Base-by-base conservation (phyloP, 2,329 filamentous ascomycete genomes). In the Aspergillus pseudotamarii region DNA sequence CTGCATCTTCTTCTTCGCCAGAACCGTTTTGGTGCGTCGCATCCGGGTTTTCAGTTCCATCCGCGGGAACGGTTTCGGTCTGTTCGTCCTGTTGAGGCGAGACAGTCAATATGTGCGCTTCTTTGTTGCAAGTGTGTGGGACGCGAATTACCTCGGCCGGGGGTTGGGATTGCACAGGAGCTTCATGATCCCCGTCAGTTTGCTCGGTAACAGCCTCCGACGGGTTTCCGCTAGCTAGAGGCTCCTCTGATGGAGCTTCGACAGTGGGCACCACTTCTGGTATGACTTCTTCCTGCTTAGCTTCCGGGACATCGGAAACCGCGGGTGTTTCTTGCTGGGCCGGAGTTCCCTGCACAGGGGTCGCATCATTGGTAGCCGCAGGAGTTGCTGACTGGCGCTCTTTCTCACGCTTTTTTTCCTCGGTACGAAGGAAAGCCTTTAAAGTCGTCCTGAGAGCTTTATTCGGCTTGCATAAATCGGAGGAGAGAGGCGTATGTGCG, bases 361-460 rank as follows among this genome's bases (percentile, higher is more conserved):
- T 67, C 53, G 69, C 64, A 43, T 69, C 61, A 43, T 69, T 68
- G 28, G 75, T 67, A 21, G 70, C 69, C 16, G 68, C 69, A 12
- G 80, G 76, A 26, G 79, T 75, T 4, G 72, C 67, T 1, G 75
- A 71, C 38, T 74, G 71, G 58, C 86, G 84, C 50, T 83, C 83
- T 57, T 88, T 86, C 71, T 94, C 91, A 66, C 91, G 87, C 79
- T 96, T 96, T 84, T 96, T 96, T 78, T 96, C 91, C 69, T 93
- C 91, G 0, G 91, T 96, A 72, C 94, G 91, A 56, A 99, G 80
- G 74, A 96, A 99, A 14, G 95, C 92, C 70, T 92, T 91, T 69
- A 98, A 90, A 1, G 95, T 99, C 30, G 92, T 95, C 68, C 95
- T 90, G n/a, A 98, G 83, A 32, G 91, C 89, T 76, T 97, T 97